Evolutionary conservation across 2,329 filamentous ascomycete genomes (phyloP), one percentile per base, ranked within the genome.

Genomic region (Fusarium sp.): DNA sequence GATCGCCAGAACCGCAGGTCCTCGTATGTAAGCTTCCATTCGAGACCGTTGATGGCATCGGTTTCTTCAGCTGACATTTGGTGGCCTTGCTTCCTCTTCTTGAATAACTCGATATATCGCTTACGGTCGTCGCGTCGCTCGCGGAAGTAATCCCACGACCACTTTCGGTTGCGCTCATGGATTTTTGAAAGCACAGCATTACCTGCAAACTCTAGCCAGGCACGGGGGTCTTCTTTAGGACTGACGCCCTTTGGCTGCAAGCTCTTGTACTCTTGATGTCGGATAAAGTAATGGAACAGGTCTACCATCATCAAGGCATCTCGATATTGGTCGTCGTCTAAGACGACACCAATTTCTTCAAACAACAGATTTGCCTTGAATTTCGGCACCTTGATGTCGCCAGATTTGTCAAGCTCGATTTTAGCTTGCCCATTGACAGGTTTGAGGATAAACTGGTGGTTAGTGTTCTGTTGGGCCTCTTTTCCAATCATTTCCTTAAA

Each of bases 221-320:
- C 95, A 34, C 87, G 86, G 12, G 95, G 94, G 69, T 98, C 92
- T 75, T 98, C 92, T 73, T 93, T 96, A 0, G 92, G 91, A 0
- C 85, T 85, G 55, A 88, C 85, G 1, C 83, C 88, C 73, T 96
- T 95, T 5, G 95, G 95, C 70, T 97, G 92, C 56, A 93, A 83
- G 70, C 90, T 94, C 74, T 96, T 96, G 80, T 98, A 97, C 75
- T 99, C 94, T 75, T 98, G 95, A 67, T 99, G 95, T 29, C 94
- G 89, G 69, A 97, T 91, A 76, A 98, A 99, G 78, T 97, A 98
- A 76, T 99, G 95, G 80, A 99, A 99, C 3, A 98, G 82, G 74
- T 99, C 95, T 2, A 98, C 91, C 81, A 99, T 91, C 95, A 99
- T 99, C 56, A 99, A 80, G 6, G 90, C 92, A 78, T 99, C 95